Base-by-base conservation (phyloP, 495 filamentous ascomycete species). In the Aspergillus homomorphus region DNA sequence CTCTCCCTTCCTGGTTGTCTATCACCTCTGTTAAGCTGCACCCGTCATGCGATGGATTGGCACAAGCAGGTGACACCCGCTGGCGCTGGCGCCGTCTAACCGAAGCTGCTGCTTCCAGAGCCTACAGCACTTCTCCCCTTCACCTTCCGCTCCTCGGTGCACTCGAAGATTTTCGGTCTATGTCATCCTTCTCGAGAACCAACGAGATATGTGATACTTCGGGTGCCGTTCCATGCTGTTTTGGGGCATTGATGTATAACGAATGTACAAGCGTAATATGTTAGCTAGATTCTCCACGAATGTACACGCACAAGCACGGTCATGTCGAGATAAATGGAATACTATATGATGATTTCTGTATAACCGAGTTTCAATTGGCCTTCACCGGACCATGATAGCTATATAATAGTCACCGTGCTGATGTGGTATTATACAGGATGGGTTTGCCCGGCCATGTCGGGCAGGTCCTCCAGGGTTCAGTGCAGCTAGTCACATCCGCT, bases 191-290 rank as follows among this genome's bases (percentile, higher is more conserved):
- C 33, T 9, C 33, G 12, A 10, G 33, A 7, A 38, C 4, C 4
- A 14, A 12, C 12, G 33, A 12, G 33, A 38, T 28, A 28, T 38
- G 33, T 38, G 33, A 10, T 38, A 38, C 48, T 51, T 24, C 22
- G 6, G 48, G 19, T 30, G 51, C 33, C 20, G 9, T 44, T 53
- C 19, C 15, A 38, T 38, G 33, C 21, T 53, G 51, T 30, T 38
- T 42, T 42, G 42, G 3, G 51, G 22, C 38, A 41, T 24, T 53
- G n/a, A 53, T 53, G 51, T 53, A 44, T 53, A 42, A 53, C 38
- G 51, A 53, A 53, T 53, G 38, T 53, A 53, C 23, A 53, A 30
- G 22, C 51, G 41, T 53, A 44, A 53, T 53, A 42, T 51, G 48
- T 28, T 51, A 51, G 48, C 48, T 51, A 51, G 48, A 51, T 28